These are phyloP conservation scores for Salix arbutifolia DNA, from an alignment of 345 rosid genomes.

Conservation along the genomic window DNA sequence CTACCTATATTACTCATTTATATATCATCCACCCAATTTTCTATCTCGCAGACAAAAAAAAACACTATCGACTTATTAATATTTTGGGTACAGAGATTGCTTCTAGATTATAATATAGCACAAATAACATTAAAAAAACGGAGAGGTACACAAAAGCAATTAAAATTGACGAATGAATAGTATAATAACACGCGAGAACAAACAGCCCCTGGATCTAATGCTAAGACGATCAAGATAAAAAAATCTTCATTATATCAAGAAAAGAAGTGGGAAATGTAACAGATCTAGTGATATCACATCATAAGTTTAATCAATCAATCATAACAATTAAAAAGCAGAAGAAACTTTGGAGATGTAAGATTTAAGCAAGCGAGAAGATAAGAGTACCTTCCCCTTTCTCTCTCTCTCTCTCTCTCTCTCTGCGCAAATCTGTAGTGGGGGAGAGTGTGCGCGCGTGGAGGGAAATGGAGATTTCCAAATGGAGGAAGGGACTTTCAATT, in stretches of 20 bases:
- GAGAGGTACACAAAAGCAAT: background rate
- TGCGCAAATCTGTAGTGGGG: background rate
- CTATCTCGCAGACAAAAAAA: background rate
- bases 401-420: background rate
- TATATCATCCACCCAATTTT: background rate
- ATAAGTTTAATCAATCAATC: background rate
- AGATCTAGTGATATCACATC: background rate
- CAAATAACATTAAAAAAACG: background rate
- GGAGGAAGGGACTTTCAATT: background rate
- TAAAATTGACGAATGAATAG: background rate
- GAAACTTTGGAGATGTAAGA: slow-evolving; percentile 4
- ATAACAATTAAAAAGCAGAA: background rate
- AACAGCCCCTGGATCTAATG: background rate
- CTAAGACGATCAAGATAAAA: background rate
- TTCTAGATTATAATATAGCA: background rate
- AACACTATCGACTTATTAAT: background rate
- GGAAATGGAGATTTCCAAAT: background rate
- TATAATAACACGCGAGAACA: background rate
- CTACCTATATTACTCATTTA: background rate
- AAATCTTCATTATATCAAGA: background rate
- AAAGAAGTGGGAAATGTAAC: background rate
- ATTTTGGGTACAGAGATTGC: background rate
- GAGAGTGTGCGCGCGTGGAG: background rate
- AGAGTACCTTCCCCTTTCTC: background rate
- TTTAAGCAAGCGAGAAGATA: background rate